Base-by-base conservation (phyloP, 73 alveolate species). In the Breviolum minutum region DNA sequence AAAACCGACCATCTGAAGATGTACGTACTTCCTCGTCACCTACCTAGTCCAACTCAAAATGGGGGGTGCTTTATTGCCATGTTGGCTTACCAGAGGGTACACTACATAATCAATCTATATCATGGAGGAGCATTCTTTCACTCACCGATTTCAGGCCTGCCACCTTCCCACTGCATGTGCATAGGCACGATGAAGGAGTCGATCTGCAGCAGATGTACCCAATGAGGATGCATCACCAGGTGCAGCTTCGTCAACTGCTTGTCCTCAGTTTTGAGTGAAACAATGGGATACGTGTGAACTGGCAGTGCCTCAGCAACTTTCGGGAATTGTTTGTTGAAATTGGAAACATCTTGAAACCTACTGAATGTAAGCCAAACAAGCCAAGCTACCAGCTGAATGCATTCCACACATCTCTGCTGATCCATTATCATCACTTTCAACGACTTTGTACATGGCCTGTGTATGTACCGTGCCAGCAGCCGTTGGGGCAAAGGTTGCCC, bases 111-210 rank as follows among this genome's bases (percentile, higher is more conserved):
- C 3, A 40, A 40, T 40, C 54, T 40, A 40, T 40, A 40, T 71
- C 22, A 27, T 26, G 30, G n/a, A 24, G 30, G 82, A 71, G 82
- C 5, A 9, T 27, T 27, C 82, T 6, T 69, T 40, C 54, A 16
- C 27, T 74, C 84, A 40, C 70, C 0, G 11, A 82, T 48, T n/a
- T 70, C 91, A 12, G 24, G 95, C 95, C 95, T 86, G 71, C 95
- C 95, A 86, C 77, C 60, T 86, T 24, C 95, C 95, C 32, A 86
- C 80, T 24, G 95, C 95, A 62, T 86, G 95, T 26, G 95, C 95
- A 29, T 86, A 86, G 62, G 95, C 95, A 22, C 77, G 77, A 32
- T 60, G 95, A 61, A 86, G 95, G 80, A 63, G 27, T 13, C 87
- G 87, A 79, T 79, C 87, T 5, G 27, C 24, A 29, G 11, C 86